Conservation (phyloP, 2,329 filamentous ascomycete genomes). For the Cadophora gregata region DNA sequence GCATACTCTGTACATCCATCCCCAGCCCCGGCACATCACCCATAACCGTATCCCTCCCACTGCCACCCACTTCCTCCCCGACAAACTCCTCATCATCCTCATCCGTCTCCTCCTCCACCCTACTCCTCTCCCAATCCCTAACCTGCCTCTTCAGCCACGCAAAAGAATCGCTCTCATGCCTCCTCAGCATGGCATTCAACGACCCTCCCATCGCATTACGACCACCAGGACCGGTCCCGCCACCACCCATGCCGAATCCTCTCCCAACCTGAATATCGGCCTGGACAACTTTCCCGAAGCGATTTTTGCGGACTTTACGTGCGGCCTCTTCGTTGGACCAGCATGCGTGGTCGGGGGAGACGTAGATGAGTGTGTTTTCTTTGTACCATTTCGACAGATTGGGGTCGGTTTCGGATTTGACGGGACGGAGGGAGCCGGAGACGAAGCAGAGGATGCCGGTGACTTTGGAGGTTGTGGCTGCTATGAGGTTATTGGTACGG, state of each 20-base stretch:
- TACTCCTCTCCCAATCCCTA: slow-evolving; percentile 27
- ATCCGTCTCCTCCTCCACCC: slow-evolving; percentile 28
- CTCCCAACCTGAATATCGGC: slow-evolving; percentile 49
- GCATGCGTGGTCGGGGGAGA: slow-evolving; percentile 75
- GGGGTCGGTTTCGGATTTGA: slow-evolving; percentile 80
- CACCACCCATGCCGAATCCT: slow-evolving; percentile 57
- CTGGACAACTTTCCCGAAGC: slow-evolving; percentile 63
- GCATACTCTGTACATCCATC: not conserved
- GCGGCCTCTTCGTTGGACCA: slow-evolving; percentile 70
- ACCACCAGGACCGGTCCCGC: not conserved
- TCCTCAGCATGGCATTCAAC: slow-evolving; percentile 19
- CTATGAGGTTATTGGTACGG: slow-evolving; percentile 26
- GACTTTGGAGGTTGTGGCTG: slow-evolving; percentile 70
- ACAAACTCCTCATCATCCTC: slow-evolving; percentile 29
- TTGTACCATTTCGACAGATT: slow-evolving; percentile 82
- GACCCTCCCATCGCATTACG: not conserved
- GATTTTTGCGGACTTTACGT: slow-evolving; percentile 63
- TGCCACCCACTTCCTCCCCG: not conserved
- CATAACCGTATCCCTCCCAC: not conserved
- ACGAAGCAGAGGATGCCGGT: slow-evolving; percentile 83
- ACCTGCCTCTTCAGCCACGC: slow-evolving; percentile 52
- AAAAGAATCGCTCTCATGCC: slow-evolving; percentile 57
- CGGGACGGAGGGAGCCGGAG: slow-evolving; percentile 74
- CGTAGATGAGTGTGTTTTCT: slow-evolving; percentile 78
- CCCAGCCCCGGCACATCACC: not conserved